Base-by-base conservation (phyloP, 2,329 filamentous ascomycete genomes). In the Neoascochyta sp. region DNA sequence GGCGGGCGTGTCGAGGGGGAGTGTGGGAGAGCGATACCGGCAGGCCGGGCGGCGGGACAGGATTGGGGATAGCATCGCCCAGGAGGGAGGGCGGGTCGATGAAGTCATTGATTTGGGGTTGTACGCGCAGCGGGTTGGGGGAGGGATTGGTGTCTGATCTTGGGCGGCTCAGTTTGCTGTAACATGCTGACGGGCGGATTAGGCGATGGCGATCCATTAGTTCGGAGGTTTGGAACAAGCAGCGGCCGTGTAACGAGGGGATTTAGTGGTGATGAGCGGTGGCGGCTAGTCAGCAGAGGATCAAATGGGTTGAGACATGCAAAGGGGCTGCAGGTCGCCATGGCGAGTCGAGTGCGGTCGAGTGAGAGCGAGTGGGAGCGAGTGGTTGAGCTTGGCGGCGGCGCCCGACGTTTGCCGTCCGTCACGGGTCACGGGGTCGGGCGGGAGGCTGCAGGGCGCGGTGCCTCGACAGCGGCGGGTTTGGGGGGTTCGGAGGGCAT, bases 391-490 rank as follows among this genome's bases (percentile, higher is more conserved):
- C 32, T 40, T 52, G 36, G 32, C 33, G 45, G 27, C 26, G 49
- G 47, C 36, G 45, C 43, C 39, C 43, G 40, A 38, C 33, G 42
- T 45, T 52, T 26, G 39, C 39, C 41, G 46, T n/a, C n/a, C n/a
- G n/a, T n/a, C n/a, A n/a, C n/a, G n/a, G n/a, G n/a, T 60, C 53
- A 58, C 49, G 54, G 50, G 47, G 39, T 46, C 27, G 37, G 25
- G 41, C 57, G 57, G 57, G 57, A 62, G 57, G 57, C 57, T 60
- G 59, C 59, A 62, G 43, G 32, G 30, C 39, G 31, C 45, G 52
- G 53, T 52, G 40, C 32, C 47, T 51, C 49, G 35, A 53, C 37
- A 50, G 34, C 46, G 46, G n/a, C n/a, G n/a, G n/a, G n/a, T n/a
- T n/a, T n/a, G n/a, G n/a, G n/a, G n/a, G n/a, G n/a, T n/a, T n/a